A percentile compares a stretch with the other conserved stretches of the same genome.
Conservation (phyloP, 2,329 filamentous ascomycete species). For the Didymella exigua region DNA sequence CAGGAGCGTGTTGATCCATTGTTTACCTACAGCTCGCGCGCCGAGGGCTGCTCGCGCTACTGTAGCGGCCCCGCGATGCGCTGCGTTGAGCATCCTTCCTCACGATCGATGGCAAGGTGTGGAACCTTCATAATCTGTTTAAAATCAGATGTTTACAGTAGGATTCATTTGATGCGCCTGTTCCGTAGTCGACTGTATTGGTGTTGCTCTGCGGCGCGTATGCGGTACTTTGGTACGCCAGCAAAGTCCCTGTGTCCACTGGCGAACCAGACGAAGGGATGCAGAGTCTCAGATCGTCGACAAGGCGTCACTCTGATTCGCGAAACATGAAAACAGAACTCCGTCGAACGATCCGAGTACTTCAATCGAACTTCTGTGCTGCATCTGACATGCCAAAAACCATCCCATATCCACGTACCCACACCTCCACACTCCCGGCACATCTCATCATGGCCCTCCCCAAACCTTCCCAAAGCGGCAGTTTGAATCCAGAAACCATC, state of each 20-base stretch:
- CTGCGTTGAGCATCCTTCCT: not conserved
- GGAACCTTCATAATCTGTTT: not conserved
- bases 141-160: not conserved
- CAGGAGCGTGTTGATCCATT: conserved; percentile 7
- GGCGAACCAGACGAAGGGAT: not conserved
- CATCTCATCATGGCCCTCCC: not conserved
- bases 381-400: not conserved
- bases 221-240: not conserved
- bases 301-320: not conserved
- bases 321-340: not conserved
- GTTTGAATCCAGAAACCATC: not conserved
- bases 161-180: no score
- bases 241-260: not conserved
- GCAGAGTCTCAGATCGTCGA: not conserved
- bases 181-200: no score
- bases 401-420: conserved; percentile 7
- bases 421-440: not conserved
- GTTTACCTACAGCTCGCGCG: conserved; percentile 17
- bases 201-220: no score
- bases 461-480: conserved; percentile 14
- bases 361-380: not conserved
- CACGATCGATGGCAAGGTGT: not conserved
- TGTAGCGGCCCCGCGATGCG: conserved; percentile 3
- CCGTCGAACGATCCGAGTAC: not conserved
- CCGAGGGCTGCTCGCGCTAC: conserved; percentile 8